Evolutionary conservation across 1,284 basidiomycete species (phyloP), one percentile per base, ranked within the genome.

Genomic region (Boletus smithii): DNA sequence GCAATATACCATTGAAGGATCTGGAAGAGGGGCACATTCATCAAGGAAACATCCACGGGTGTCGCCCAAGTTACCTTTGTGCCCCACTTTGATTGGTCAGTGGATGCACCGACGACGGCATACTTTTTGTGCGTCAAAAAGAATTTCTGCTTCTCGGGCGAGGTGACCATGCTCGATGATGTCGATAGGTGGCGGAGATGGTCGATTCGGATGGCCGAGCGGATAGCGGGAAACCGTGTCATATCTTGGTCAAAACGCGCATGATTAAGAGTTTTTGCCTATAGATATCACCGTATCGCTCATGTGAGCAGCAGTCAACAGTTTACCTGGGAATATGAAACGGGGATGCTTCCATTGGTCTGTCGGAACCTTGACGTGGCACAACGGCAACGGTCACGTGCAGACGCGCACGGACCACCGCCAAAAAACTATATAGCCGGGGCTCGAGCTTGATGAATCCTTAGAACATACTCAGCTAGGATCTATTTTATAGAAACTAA

Each of bases 401-500:
- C 24, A 32, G 0, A 0, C 1, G 46, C 47, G 57, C 57, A 59
- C 56, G 57, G 56, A 62, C 73, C 72, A 69, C 3, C 18, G n/a
- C 5, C 7, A 0, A 47, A 48, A 56, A 47, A 11, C 8, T 74
- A 76, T 78, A 79, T 65, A 77, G 65, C 8, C 51, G 54, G 23
- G 4, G 32, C 10, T 1, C 51, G 39, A 20, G 46, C 51, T 49
- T 24, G 30, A 24, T 50, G 62, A 65, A 72, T 74, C 78, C 59
- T 72, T 52, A 83, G 84, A 86, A 85, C 85, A 87, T 87, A 87
- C 85, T 88, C 84, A 84, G 75, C 76, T 78, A 86, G 85, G 85
- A 87, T 88, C 85, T 88, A 77, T 88, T 87, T 77, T 82, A 86
- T 83, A 87, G 84, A 81, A 83, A 83, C 85, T 86, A 83, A 86